Percentiles rank a stretch among this genome's conserved stretches.
phyloP scores from a whole-genome alignment of 2,329 filamentous ascomycete species.

The Colletotrichum endophyticum region DNA sequence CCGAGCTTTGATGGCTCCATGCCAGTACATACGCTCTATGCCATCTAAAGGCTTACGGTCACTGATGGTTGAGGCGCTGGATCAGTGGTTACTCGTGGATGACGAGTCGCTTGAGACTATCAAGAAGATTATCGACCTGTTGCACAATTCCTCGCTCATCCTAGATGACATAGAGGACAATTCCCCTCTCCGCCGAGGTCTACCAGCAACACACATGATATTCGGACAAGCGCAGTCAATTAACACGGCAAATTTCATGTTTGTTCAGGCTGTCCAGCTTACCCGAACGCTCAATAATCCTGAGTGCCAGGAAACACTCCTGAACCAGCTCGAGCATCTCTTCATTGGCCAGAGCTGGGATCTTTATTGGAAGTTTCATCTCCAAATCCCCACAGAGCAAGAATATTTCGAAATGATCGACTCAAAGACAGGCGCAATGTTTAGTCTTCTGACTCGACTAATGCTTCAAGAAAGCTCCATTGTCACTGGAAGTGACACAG shows the following conservation, averaged over 20 bases:
- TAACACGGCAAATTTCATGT: constrained; percentile 37
- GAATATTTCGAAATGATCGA: constrained; percentile 35
- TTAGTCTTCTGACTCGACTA: constrained; percentile 19
- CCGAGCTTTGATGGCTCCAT: neutral
- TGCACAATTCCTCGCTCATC: constrained; percentile 9
- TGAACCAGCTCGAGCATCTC: constrained; percentile 23
- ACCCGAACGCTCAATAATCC: constrained; percentile 18
- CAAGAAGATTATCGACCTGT: neutral
- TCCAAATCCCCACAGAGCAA: constrained; percentile 20
- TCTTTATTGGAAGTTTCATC: constrained; percentile 27
- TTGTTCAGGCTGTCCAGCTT: constrained; percentile 27
- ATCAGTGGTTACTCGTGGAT: neutral
- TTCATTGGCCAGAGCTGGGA: constrained; percentile 32
- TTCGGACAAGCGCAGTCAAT: constrained; percentile 40
- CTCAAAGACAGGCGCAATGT: constrained; percentile 26
- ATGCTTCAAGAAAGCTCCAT: constrained; percentile 18
- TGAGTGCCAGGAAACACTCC: constrained; percentile 25
- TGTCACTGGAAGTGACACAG: too few relatives aligned
- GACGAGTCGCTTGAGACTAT: neutral
- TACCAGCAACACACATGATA: constrained; percentile 38
- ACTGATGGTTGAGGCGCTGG: neutral
- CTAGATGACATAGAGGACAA: constrained; percentile 44
- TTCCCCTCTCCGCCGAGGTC: constrained; percentile 35
- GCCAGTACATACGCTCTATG: constrained; percentile 3
- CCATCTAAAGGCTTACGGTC: neutral